Base-by-base conservation (phyloP, 2,329 filamentous ascomycete species). In the Fusarium albosuccineum region DNA sequence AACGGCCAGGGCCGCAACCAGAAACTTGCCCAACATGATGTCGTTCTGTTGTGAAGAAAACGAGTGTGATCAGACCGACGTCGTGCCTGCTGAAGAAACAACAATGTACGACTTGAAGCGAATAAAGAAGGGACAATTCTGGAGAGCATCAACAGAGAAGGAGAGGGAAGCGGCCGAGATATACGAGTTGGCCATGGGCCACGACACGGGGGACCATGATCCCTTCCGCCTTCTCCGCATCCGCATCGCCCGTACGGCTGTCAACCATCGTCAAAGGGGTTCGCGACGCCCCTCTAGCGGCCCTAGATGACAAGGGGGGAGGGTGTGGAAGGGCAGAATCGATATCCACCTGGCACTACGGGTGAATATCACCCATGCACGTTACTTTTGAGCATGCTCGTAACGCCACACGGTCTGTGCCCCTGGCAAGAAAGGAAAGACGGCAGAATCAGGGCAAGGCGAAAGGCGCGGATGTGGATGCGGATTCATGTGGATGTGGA, bases 1-100 rank as follows among this genome's bases (percentile, higher is more conserved):
- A 53, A 77, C 65, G 57, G 70, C 70, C 63, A 76, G 68, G 57
- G 70, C 62, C 55, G 69, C 61, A 40, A 74, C 45, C 39, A 70
- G 57, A 30, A 64, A 54, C 39, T 64, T 70, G 44, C 62, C 56
- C 51, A 70, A 41, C 68, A 73, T 71, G 51, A 55, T 72, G 60
- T 52, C 46, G 64, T 58, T 57, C 53, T 65, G 58, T 37, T 55
- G 30, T 33, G 37, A 51, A 54, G 40, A 29, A 66, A 67, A 68
- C 57, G 66, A 68, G 51, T 66, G 66, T 59, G 52, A 57, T 53
- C 16, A 63, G 65, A 58, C 58, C 62, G 22, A 59, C 54, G 62
- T 60, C 66, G 66, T 59, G 66, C 65, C 37, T 66, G 39, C 51
- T 57, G 44, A 11, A 14, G 10, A 45, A 27, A 48, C 29, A 40